These are phyloP conservation scores for Trypanosomatidae sp. DNA, from an alignment of 208 protist genomes.

Conservation along the genomic window DNA sequence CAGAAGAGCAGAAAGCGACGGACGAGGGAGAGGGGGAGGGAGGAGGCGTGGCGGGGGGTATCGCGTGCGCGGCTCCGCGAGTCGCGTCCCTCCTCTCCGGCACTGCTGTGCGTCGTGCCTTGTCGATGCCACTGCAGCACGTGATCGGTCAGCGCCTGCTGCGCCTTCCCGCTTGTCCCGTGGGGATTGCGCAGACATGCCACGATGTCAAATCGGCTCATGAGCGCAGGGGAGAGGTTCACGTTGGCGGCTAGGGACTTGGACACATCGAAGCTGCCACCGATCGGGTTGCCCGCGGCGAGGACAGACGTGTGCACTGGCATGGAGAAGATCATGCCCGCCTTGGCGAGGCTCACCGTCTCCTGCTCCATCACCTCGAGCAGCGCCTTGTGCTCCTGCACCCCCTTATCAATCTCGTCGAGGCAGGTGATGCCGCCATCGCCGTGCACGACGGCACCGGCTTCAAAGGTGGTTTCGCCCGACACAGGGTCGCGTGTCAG, in stretches of 20 bases:
- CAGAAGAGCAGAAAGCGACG: conserved; percentile 76
- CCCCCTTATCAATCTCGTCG: conserved; percentile 99
- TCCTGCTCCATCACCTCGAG: conserved; percentile 99
- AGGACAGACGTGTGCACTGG: conserved; percentile 96
- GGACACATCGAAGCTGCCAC: conserved; percentile 90
- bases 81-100: background rate
- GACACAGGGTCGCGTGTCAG: conserved; percentile 89
- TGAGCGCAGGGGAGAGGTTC: conserved; percentile 93
- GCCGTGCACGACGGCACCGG: conserved; percentile 97
- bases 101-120: too few species aligned
- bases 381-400: conserved; percentile 96
- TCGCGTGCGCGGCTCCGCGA: background rate
- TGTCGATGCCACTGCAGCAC: conserved; percentile 90
- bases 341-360: conserved; percentile 98
- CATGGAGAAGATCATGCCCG: conserved; percentile 96
- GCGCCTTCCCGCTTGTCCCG: conserved; percentile 15
- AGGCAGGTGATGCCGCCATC: conserved; percentile 99
- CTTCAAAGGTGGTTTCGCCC: conserved; percentile 96
- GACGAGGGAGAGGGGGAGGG: conserved; percentile 56
- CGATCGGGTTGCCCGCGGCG: conserved; percentile 98
- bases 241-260: conserved; percentile 98
- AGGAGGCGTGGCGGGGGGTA: conserved; percentile 5
- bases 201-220: conserved; percentile 99
- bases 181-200: conserved; percentile 87
- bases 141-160: conserved; percentile 90